Conservation (phyloP, 176 grass and related monocot species). For the Bromus sterilis region DNA sequence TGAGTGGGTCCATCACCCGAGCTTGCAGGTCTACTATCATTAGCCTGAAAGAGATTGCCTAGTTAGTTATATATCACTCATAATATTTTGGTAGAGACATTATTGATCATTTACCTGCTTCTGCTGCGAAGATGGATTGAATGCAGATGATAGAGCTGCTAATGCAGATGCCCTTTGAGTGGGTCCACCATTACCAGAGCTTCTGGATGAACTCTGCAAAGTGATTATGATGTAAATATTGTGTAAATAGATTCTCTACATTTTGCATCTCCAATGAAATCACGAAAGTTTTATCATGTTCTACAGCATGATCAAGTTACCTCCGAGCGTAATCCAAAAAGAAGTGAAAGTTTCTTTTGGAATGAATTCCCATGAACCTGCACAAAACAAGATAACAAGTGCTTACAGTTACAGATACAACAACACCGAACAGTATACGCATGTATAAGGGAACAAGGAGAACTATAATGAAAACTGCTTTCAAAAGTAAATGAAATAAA, state of each 20-base stretch:
- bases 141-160: constrained; percentile 80
- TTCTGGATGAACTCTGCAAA: constrained; percentile 37
- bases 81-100: neutral
- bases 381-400: constrained; percentile 8
- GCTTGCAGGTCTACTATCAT: constrained; percentile 43
- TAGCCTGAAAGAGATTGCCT: constrained; percentile 28
- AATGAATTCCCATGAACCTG: constrained; percentile 96
- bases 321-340: constrained; percentile 86
- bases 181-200: constrained; percentile 55
- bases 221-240: constrained; percentile 11
- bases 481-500: neutral
- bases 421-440: neutral
- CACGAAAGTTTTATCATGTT: neutral
- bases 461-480: neutral
- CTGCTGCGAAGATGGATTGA: constrained; percentile 60
- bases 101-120: constrained; percentile 14
- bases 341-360: constrained; percentile 81
- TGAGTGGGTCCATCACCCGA: constrained; percentile 65
- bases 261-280: constrained; percentile 15
- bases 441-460: neutral
- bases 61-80: neutral
- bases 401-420: neutral
- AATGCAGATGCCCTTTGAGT: constrained; percentile 91
- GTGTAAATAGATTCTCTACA: neutral
- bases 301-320: constrained; percentile 31